A percentile compares a stretch with the other conserved stretches of the same genome.
Evolutionary conservation across 2,329 filamentous ascomycete genomes (phyloP).

Genomic region (Xylariaceae sp.): DNA sequence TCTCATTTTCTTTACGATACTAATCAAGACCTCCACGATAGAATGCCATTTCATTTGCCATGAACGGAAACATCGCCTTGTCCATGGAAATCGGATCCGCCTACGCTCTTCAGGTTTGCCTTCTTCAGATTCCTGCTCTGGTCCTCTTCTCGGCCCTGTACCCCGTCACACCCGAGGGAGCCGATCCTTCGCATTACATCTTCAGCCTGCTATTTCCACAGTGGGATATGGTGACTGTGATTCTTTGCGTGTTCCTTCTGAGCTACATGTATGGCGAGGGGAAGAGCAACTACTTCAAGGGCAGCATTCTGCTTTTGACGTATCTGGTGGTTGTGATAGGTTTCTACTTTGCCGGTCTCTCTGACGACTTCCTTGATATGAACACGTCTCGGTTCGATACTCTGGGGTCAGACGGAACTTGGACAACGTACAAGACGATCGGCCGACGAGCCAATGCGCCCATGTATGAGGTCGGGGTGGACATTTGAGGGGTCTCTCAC

Average conservation of each 20-base stretch:
- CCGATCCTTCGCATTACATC: constrained; percentile 51
- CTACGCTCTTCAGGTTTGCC: constrained; percentile 91
- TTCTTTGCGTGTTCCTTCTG: constrained; percentile 89
- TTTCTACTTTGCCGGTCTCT: constrained; percentile 74
- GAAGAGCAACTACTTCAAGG: constrained; percentile 99
- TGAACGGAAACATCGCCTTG: constrained; percentile 98
- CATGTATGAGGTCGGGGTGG: constrained; percentile 29
- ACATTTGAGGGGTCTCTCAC: constrained; percentile 14
- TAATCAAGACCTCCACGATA: constrained; percentile 32
- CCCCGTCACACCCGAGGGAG: constrained; percentile 38
- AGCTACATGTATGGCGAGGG: constrained; percentile 98
- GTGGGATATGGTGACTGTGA: constrained; percentile 98
- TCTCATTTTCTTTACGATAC: constrained; percentile 4
- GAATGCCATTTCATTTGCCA: constrained; percentile 98
- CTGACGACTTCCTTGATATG: constrained; percentile 38
- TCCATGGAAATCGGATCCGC: constrained; percentile 99
- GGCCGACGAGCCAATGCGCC: constrained; percentile 41
- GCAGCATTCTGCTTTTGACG: constrained; percentile 85
- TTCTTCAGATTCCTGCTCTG: constrained; percentile 87
- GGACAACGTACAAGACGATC: constrained; percentile 49
- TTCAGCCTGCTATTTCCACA: constrained; percentile 93
- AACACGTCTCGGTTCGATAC: constrained; percentile 49
- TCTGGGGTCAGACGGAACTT: constrained; percentile 46
- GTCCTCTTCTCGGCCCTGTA: constrained; percentile 85
- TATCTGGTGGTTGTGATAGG: constrained; percentile 90